Conservation (phyloP, 495 filamentous ascomycete genomes). For the Neurospora sp. region DNA sequence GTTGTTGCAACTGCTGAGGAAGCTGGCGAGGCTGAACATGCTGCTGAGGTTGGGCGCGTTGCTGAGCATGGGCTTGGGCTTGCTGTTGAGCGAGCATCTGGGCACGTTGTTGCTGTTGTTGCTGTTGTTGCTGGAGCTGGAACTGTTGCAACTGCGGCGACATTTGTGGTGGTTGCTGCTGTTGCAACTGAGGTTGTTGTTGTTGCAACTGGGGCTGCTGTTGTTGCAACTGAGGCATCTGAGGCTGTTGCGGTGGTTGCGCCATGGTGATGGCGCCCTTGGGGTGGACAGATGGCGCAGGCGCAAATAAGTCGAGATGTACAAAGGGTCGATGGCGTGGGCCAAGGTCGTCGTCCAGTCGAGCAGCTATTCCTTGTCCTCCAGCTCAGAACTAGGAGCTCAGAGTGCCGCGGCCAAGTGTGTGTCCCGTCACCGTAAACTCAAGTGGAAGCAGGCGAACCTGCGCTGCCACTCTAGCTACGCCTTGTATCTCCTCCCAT, state of each 20-base stretch:
- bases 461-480: slow-evolving; percentile 17
- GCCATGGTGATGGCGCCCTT: slow-evolving; percentile 40
- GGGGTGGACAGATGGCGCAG: neutral
- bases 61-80: slow-evolving; percentile 12
- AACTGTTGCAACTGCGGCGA: slow-evolving; percentile 6
- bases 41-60: slow-evolving; percentile 29
- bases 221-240: slow-evolving; percentile 13
- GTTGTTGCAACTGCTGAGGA: slow-evolving; percentile 1
- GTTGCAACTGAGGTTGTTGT: slow-evolving; percentile 5
- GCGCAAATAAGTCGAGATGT: neutral
- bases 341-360: neutral
- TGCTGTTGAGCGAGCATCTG: neutral
- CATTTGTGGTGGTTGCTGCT: slow-evolving; percentile 5
- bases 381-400: neutral
- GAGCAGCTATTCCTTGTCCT: neutral
- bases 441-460: slow-evolving; percentile 13
- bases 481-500: neutral
- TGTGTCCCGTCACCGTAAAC: neutral
- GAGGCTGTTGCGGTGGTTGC: slow-evolving; percentile 52
- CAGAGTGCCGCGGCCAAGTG: too few species aligned
- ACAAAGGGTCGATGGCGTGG: neutral
- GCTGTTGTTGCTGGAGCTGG: slow-evolving; percentile 5
- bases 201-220: slow-evolving; percentile 6
- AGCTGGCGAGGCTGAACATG: slow-evolving; percentile 8
- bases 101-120: slow-evolving; percentile 4